Conservation (phyloP, 805 yeast species). For the Metschnikowia chrysomelidarum region DNA sequence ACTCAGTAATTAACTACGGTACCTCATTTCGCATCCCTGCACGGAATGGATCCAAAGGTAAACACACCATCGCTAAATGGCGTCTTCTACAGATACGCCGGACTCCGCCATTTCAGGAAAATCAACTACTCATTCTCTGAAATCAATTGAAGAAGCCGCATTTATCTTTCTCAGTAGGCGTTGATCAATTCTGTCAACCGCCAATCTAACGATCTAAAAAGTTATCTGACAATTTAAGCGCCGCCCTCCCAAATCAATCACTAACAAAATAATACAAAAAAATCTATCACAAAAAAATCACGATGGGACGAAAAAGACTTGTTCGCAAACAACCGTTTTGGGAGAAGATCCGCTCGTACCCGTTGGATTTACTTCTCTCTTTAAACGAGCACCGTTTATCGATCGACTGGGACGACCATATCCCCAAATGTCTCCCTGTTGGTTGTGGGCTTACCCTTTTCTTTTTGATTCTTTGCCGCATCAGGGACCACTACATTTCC, state of each 20-base stretch:
- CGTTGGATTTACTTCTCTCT: slow-evolving; percentile 37
- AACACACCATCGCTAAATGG: too few relatives aligned
- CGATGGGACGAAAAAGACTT: slow-evolving; percentile 18
- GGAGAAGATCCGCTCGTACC: slow-evolving; percentile 31
- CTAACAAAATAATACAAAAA: slow-evolving; percentile 5
- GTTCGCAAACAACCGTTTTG: slow-evolving; percentile 30
- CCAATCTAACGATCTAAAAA: background rate
- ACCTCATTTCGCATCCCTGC: too few relatives aligned
- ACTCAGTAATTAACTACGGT: too few relatives aligned
- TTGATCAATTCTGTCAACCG: too few relatives aligned
- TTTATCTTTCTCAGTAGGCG: too few relatives aligned
- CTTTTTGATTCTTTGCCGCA: slow-evolving; percentile 22
- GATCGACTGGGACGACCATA: slow-evolving; percentile 43
- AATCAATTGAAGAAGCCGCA: too few relatives aligned
- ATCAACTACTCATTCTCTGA: background rate
- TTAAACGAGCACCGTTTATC: slow-evolving; percentile 36
- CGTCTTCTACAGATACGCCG: too few relatives aligned
- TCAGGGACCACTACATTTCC: slow-evolving; percentile 26
- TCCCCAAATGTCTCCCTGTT: slow-evolving; percentile 30
- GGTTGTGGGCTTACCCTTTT: slow-evolving; percentile 24
- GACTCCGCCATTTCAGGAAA: too few relatives aligned
- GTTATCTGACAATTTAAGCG: background rate
- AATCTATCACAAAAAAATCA: background rate
- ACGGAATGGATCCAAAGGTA: too few relatives aligned
- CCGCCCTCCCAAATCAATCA: background rate